A percentile compares a stretch with the other conserved stretches of the same genome.
Evolutionary conservation across 179 eudicot species (phyloP).

Genomic region (Dionaea muscipula): DNA sequence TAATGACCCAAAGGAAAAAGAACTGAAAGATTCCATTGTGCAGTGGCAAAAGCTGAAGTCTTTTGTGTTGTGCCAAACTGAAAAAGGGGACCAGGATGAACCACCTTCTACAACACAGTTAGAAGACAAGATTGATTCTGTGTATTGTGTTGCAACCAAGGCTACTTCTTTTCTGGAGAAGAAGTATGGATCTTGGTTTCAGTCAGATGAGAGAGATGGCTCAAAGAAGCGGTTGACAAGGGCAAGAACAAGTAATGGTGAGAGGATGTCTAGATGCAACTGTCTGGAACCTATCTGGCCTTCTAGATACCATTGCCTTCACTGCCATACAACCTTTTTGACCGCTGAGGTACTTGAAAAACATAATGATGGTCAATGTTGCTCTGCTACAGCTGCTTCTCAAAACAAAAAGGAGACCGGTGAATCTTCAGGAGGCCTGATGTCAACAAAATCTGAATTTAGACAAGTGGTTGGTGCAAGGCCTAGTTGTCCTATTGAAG

Average conservation of each 20-base stretch:
- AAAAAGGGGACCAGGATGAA: conserved; percentile 21
- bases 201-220: conserved; percentile 18
- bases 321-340: conserved; percentile 53
- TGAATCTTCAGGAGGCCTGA: conserved; percentile 18
- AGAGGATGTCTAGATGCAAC: conserved; percentile 42
- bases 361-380: conserved; percentile 39
- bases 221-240: conserved; percentile 24
- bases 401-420: conserved; percentile 19
- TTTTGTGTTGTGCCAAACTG: conserved; percentile 21
- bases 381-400: conserved; percentile 12
- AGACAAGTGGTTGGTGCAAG: conserved; percentile 13
- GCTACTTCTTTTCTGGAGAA: conserved; percentile 47
- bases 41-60: conserved; percentile 42
- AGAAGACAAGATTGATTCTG: conserved; percentile 11
- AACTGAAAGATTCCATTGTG: conserved; percentile 52
- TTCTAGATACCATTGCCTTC: conserved; percentile 52
- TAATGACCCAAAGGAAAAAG: conserved; percentile 53
- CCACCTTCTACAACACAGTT: conserved; percentile 11
- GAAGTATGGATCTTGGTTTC: conserved; percentile 42
- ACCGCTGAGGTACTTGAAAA: conserved; percentile 29
- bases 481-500: conserved; percentile 16
- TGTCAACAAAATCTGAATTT: conserved; percentile 16
- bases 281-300: conserved; percentile 72
- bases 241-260: conserved; percentile 20
- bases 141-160: conserved; percentile 31